These are phyloP conservation scores for Castanea mollissima DNA, from an alignment of 306 rosid genomes.

Conservation along the genomic window DNA sequence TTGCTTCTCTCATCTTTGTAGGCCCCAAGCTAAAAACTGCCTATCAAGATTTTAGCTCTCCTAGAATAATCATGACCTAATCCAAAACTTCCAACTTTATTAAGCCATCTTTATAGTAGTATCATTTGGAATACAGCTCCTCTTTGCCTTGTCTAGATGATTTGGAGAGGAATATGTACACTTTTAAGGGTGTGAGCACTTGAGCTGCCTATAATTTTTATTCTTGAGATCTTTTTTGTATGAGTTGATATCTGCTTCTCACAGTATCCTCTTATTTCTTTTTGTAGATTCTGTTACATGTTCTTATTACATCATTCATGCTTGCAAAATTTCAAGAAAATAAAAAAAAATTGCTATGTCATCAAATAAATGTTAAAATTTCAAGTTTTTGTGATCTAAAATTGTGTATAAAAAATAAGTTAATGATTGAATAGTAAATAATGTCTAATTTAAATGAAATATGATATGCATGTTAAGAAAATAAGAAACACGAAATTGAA, in stretches of 20 bases:
- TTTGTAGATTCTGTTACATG: neutral
- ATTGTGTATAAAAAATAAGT: too few species aligned
- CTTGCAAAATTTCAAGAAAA: too few species aligned
- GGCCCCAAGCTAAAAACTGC: neutral
- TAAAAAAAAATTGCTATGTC: too few species aligned
- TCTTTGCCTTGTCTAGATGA: neutral
- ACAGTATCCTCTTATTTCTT: neutral
- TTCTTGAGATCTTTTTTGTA: neutral
- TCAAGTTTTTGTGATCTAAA: too few species aligned
- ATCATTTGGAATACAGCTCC: neutral
- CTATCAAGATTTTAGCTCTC: neutral
- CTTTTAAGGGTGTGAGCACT: neutral
- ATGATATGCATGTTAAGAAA: too few species aligned
- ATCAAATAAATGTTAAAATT: too few species aligned
- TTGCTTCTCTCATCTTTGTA: neutral
- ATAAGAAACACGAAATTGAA: too few species aligned
- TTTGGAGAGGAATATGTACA: neutral
- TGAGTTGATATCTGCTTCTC: neutral
- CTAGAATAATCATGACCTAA: neutral
- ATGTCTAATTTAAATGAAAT: too few species aligned
- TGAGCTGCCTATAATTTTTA: neutral
- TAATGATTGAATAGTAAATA: too few species aligned
- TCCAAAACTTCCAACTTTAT: neutral
- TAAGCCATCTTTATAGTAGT: neutral
- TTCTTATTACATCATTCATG: too few species aligned